Evolutionary conservation across 192 early-diverging fungal species (phyloP).

Genomic region (Backusella sp.): DNA sequence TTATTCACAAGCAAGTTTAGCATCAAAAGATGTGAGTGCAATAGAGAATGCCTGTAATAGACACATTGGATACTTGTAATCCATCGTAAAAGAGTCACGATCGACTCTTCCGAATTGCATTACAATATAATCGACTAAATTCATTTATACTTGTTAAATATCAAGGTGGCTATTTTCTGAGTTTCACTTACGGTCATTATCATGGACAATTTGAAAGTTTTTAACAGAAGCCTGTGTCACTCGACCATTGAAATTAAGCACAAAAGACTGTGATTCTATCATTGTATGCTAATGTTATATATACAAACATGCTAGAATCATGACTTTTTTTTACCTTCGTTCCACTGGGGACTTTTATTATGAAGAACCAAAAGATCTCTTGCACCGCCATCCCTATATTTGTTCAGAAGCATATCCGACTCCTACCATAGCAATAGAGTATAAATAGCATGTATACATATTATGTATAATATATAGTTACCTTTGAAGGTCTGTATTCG

Average conservation of each 20-base stretch:
- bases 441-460: too few relatives aligned
- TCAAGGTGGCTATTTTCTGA: not conserved
- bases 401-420: conserved; percentile 61
- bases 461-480: conserved; percentile 20
- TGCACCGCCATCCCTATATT: conserved; percentile 53
- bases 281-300: not conserved
- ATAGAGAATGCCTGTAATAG: conserved; percentile 87
- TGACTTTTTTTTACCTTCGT: conserved; percentile 54
- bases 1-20: conserved; percentile 89
- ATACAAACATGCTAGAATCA: not conserved
- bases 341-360: conserved; percentile 96
- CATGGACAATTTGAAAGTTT: conserved; percentile 96
- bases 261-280: conserved; percentile 82
- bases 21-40: conserved; percentile 87
- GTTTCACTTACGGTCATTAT: conserved; percentile 69
- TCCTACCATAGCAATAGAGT: conserved; percentile 37
- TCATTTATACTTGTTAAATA: too few relatives aligned
- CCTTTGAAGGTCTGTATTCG: conserved; percentile 50
- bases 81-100: conserved; percentile 82
- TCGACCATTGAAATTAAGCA: conserved; percentile 91
- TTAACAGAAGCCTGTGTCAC: conserved; percentile 91
- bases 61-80: conserved; percentile 90
- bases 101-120: conserved; percentile 90
- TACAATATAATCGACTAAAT: conserved; percentile 84
- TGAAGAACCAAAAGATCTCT: conserved; percentile 70